phyloP scores from a whole-genome alignment of 2,329 filamentous ascomycete species.

The Scedosporium aurantiacum region DNA sequence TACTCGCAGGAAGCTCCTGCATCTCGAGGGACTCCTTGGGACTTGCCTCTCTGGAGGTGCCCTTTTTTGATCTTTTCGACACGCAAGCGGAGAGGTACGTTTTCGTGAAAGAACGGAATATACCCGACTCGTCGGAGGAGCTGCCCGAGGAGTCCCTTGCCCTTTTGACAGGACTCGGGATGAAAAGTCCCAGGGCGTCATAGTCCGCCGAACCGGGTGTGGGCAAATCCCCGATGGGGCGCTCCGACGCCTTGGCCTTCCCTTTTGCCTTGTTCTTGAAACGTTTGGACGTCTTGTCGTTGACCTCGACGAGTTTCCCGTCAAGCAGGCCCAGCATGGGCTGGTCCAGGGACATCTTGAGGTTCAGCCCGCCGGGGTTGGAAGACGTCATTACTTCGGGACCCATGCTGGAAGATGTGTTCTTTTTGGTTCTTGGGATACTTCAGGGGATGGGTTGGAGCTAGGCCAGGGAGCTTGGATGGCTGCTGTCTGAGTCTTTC shows the following conservation, averaged over 20 bases:
- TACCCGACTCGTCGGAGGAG: background rate
- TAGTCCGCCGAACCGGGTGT: background rate
- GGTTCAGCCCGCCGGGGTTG: too few relatives aligned
- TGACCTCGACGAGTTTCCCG: background rate
- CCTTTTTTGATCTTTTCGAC: background rate
- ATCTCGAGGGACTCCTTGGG: background rate
- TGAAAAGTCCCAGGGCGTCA: background rate
- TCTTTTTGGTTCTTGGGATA: too few relatives aligned
- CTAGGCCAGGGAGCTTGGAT: too few relatives aligned
- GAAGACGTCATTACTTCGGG: too few relatives aligned
- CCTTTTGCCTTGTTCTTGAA: background rate
- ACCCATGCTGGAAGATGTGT: too few relatives aligned
- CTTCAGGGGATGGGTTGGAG: too few relatives aligned
- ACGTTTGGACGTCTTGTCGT: background rate
- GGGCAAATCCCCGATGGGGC: background rate
- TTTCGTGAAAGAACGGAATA: background rate
- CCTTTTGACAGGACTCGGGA: background rate
- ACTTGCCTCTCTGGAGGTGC: background rate
- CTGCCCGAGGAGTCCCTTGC: background rate
- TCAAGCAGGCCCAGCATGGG: background rate
- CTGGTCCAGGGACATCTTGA: background rate
- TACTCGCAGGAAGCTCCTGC: background rate
- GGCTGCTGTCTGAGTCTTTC: too few relatives aligned
- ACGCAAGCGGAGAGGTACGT: background rate
- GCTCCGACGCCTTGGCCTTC: background rate